These are phyloP conservation scores for Boletus huronensis DNA, from an alignment of 768 basidiomycete genomes.

Conservation along the genomic window DNA sequence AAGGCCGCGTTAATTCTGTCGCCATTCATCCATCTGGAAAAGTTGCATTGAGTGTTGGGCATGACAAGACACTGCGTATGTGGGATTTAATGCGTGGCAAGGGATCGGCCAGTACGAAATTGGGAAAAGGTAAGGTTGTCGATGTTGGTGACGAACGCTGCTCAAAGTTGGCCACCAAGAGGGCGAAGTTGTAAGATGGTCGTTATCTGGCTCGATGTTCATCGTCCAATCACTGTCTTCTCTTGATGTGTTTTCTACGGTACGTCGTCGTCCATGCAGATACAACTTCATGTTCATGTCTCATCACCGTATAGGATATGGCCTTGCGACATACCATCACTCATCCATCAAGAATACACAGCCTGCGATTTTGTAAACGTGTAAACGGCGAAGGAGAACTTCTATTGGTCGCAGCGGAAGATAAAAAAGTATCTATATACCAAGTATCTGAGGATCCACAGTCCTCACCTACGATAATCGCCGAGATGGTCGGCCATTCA, in stretches of 20 bases:
- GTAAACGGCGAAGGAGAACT: slow-evolving; percentile 58
- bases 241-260: slow-evolving; percentile 82
- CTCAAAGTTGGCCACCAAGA: slow-evolving; percentile 44
- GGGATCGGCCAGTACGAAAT: slow-evolving; percentile 81
- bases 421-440: slow-evolving; percentile 83
- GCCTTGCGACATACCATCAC: slow-evolving; percentile 63
- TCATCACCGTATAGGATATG: slow-evolving; percentile 60
- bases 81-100: slow-evolving; percentile 98
- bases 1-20: slow-evolving; percentile 84
- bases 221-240: slow-evolving; percentile 72
- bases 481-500: slow-evolving; percentile 72
- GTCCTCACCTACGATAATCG: slow-evolving; percentile 54
- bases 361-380: slow-evolving; percentile 69
- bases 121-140: slow-evolving; percentile 69
- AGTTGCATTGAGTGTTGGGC: slow-evolving; percentile 86
- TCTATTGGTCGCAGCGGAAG: slow-evolving; percentile 83
- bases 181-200: slow-evolving; percentile 92
- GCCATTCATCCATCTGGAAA: slow-evolving; percentile 93
- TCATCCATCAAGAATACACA: slow-evolving; percentile 83
- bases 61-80: slow-evolving; percentile 88
- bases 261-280: slow-evolving; percentile 26
- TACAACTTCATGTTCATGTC: background rate
- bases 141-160: background rate
- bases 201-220: slow-evolving; percentile 70
- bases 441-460: slow-evolving; percentile 47